Evolutionary conservation across 371 early-diverging fungal genomes (phyloP).

Genomic region (Mortierella sp.): DNA sequence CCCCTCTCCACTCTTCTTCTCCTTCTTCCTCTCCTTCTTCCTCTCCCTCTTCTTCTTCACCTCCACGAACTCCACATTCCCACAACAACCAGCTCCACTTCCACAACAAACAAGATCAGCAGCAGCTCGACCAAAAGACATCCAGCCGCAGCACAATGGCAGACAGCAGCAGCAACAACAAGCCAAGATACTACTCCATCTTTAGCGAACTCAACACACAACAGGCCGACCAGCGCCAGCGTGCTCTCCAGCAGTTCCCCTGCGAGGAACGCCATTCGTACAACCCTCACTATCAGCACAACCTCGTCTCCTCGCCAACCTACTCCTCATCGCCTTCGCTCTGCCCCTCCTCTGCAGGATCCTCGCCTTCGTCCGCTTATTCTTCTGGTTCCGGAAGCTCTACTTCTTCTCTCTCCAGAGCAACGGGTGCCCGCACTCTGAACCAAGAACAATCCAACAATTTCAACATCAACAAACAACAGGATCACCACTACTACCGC

Average conservation of each 20-base stretch:
- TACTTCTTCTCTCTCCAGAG: slow-evolving; percentile 60
- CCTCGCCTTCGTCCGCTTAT: slow-evolving; percentile 68
- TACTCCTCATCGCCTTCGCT: slow-evolving; percentile 62
- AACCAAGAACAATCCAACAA: slow-evolving; percentile 27
- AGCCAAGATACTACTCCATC: slow-evolving; percentile 21
- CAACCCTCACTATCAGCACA: slow-evolving; percentile 56
- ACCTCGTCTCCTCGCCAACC: slow-evolving; percentile 32
- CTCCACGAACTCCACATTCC: not conserved
- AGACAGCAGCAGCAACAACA: not conserved
- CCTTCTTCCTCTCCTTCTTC: not conserved
- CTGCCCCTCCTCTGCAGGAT: slow-evolving; percentile 65
- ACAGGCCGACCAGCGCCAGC: slow-evolving; percentile 22
- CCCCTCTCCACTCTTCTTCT: not conserved
- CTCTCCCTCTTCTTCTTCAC: not conserved
- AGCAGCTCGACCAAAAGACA: slow-evolving; percentile 6
- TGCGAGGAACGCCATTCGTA: slow-evolving; percentile 47
- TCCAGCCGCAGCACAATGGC: not conserved
- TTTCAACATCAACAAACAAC: slow-evolving; percentile 9
- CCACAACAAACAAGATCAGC: slow-evolving; percentile 9
- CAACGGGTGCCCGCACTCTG: slow-evolving; percentile 63
- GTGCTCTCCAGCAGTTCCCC: slow-evolving; percentile 35
- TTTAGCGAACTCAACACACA: slow-evolving; percentile 19
- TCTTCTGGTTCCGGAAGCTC: slow-evolving; percentile 49
- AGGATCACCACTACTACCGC: slow-evolving; percentile 36
- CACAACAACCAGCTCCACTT: not conserved